Evolutionary conservation across 2,329 filamentous ascomycete genomes (phyloP).

Genomic region (Beauveria varroae): DNA sequence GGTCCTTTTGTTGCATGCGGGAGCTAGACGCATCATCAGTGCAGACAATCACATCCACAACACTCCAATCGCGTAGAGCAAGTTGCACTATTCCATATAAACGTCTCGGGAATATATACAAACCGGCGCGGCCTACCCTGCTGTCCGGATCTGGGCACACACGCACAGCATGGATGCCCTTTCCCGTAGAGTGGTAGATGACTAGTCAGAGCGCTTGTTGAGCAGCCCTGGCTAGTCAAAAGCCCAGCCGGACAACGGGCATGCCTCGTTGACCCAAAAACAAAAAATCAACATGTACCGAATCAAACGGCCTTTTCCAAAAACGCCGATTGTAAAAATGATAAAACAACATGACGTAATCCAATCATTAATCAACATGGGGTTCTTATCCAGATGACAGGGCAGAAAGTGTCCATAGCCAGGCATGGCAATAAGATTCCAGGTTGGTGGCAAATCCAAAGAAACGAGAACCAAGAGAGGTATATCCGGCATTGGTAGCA

Average conservation of each 20-base stretch:
- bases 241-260: not conserved
- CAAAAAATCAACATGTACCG: constrained; percentile 1
- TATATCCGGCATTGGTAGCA: constrained; percentile 13
- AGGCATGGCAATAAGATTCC: constrained; percentile 5
- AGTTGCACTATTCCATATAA: constrained; percentile 28
- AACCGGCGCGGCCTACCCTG: constrained; percentile 44
- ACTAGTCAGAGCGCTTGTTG: not conserved
- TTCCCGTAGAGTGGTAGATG: not conserved
- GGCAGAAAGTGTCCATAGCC: not conserved
- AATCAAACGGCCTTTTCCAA: constrained; percentile 7
- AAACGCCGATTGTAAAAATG: constrained; percentile 1
- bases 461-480: constrained; percentile 1
- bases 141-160: constrained; percentile 36
- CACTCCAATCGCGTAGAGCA: constrained; percentile 1
- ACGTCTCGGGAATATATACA: constrained; percentile 44
- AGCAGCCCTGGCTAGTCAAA: not conserved
- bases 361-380: constrained; percentile 6
- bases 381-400: not conserved
- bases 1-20: not conserved
- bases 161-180: not conserved
- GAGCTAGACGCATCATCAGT: constrained; percentile 4
- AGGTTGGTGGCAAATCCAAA: constrained; percentile 4
- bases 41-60: not conserved
- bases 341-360: not conserved
- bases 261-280: not conserved